Evolutionary conservation across 192 early-diverging fungal species (phyloP), one percentile per base, ranked within the genome.

Genomic region (Helicostylum pulchrum): DNA sequence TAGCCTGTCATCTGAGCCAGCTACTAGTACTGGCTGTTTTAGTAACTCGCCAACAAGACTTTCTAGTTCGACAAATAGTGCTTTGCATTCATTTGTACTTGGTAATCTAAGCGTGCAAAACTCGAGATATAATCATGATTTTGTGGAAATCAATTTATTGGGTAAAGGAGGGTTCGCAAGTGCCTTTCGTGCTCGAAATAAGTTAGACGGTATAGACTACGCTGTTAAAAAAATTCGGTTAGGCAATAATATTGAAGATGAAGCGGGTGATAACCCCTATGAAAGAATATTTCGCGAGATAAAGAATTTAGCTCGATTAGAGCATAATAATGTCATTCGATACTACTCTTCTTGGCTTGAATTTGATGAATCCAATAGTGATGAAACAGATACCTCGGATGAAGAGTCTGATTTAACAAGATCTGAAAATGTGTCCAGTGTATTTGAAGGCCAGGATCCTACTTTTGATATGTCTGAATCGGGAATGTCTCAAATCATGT

Each of bases 261-360:
- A 53, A 53, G 26, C 56, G 19, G 43, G 15, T 11, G 39, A 67
- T 20, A 66, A 78, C 12, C 81, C 82, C 1, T 84, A 79, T 43
- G 78, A 85, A 45, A 87, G 90, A 74, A 94, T 93, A 21, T 80
- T 97, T 66, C 79, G 96, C 0, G 96, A 98, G 73, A 92, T 95
- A 53, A 97, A 94, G 71, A 86, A 88, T 21, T 82, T 95, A 62
- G 92, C 96, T 0, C 70, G 88, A 14, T 65, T 98, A 46, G 80
- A 89, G 50, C 95, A 99, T 75, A 82, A 79, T 17, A 96, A 97
- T 66, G 91, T 99, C 23, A 93, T 99, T 48, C 78, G 97, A 5
- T 99, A 99, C 71, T 95, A 90, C 70, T 83, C 85, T 23, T 90
- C 88, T 31, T 99, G 97, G 97, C 74, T 99, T 4, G 94, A 99